Conservation (phyloP, 768 basidiomycete species). For the Jaapia argillacea region DNA sequence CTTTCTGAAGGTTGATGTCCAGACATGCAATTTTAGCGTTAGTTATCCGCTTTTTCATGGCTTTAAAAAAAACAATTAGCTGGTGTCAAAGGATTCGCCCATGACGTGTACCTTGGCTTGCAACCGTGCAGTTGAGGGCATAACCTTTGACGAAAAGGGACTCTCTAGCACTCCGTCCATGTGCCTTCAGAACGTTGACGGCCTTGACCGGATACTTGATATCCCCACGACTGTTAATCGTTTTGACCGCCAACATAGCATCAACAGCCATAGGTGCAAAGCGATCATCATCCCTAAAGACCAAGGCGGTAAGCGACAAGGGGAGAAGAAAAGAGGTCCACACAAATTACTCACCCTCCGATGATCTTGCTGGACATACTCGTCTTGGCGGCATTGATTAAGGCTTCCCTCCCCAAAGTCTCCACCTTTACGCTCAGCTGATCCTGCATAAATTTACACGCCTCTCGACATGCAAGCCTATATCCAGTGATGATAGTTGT, state of each 20-base stretch:
- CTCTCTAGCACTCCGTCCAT: conserved; percentile 91
- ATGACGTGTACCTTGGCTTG: conserved; percentile 76
- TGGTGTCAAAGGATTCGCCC: not conserved
- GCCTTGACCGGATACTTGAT: conserved; percentile 99
- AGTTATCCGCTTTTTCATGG: conserved; percentile 92
- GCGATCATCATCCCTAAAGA: conserved; percentile 85
- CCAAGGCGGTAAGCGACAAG: conserved; percentile 3
- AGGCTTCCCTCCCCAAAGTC: conserved; percentile 78
- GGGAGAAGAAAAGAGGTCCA: not conserved
- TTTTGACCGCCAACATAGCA: conserved; percentile 96
- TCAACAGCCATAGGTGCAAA: conserved; percentile 99
- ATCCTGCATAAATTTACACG: conserved; percentile 96
- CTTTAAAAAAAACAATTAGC: conserved; percentile 30
- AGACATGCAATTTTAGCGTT: conserved; percentile 97
- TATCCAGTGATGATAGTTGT: conserved; percentile 99
- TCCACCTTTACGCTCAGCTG: conserved; percentile 95
- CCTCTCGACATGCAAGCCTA: conserved; percentile 92
- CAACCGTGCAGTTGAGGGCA: conserved; percentile 96
- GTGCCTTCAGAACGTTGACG: conserved; percentile 96
- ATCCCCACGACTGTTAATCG: conserved; percentile 88
- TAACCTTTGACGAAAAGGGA: conserved; percentile 94
- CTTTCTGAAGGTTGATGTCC: conserved; percentile 95
- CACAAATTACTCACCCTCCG: conserved; percentile 59
- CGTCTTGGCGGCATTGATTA: conserved; percentile 96
- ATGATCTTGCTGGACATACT: conserved; percentile 99